Base-by-base conservation (phyloP, 1,284 basidiomycete species). In the Ceratobasidium sp. region DNA sequence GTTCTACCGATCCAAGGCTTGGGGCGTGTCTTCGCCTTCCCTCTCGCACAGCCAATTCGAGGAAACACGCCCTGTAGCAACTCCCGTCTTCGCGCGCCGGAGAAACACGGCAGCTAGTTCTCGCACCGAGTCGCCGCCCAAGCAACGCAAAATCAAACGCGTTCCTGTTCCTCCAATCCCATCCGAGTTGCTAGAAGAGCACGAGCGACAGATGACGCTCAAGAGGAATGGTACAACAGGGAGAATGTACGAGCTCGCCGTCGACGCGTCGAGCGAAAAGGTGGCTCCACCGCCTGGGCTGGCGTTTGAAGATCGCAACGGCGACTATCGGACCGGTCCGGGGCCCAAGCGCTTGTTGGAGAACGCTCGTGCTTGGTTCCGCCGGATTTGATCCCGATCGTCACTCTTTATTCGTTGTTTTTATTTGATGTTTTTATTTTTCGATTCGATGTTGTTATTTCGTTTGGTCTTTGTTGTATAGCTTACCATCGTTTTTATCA, bases 81-180 rank as follows among this genome's bases (percentile, higher is more conserved):
- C 8, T 40, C 38, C 10, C 32, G 32, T 53, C 6, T 40, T 13
- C 32, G 22, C 35, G 35, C 40, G 38, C 32, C 13, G 34, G 13
- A 32, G 50, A 20, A 25, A 15, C 38, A 25, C 13, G 43, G 25
- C 56, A 2, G 25, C 7, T 8, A 49, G 57, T 45, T n/a, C n/a
- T n/a, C n/a, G n/a, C n/a, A n/a, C n/a, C n/a, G n/a, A n/a, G n/a
- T n/a, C n/a, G n/a, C 29, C 57, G 38, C 34, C 49, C 2, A 53
- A 35, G 22, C 43, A 49, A 12, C 25, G 29, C 57, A 60, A 32
- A 31, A 29, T 67, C 6, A 67, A 67, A 38, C 49, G 64, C 15
- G 64, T 67, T 4, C 64, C 64, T 0, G 64, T 67, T 13, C 64
- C 64, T 4, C 64, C 64, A n/a, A 67, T 67, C n/a, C 64, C 64